Conservation (phyloP, 129 eudicot species). For the Tanacetum coccineum region DNA sequence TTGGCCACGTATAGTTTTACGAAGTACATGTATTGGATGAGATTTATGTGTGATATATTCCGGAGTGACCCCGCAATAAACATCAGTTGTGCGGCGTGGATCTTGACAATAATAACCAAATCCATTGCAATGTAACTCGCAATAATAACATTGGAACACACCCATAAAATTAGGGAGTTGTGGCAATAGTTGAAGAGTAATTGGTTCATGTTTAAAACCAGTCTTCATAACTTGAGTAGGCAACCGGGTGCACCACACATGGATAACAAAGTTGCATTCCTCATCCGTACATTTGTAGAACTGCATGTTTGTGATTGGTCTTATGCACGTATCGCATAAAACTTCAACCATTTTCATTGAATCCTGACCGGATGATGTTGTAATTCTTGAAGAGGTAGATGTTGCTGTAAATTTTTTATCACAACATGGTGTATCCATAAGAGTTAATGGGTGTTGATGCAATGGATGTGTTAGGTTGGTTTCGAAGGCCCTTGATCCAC, state of each 20-base stretch:
- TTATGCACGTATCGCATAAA: slow-evolving; percentile 18
- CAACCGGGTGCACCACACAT: slow-evolving; percentile 7
- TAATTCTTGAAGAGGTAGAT: background rate
- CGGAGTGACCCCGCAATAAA: slow-evolving; percentile 11
- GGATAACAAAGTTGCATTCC: slow-evolving; percentile 1
- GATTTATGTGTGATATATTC: slow-evolving; percentile 5
- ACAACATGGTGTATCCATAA: background rate
- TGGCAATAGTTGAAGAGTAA: background rate
- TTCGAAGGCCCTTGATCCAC: background rate
- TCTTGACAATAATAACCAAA: background rate
- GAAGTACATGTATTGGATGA: slow-evolving; percentile 15
- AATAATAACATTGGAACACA: background rate
- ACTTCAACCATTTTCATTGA: background rate
- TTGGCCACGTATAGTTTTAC: background rate
- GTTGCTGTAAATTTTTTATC: background rate
- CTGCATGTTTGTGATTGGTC: background rate
- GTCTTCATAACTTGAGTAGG: background rate
- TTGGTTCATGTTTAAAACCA: background rate
- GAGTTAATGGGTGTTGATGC: slow-evolving; percentile 23
- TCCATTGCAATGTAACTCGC: background rate
- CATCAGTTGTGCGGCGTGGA: background rate
- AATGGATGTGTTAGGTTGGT: background rate
- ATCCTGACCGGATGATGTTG: background rate
- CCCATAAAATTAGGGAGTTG: background rate
- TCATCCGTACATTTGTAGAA: slow-evolving; percentile 8